Conservation (phyloP, 306 rosid genomes). For the Amphicarpaea edgeworthii region DNA sequence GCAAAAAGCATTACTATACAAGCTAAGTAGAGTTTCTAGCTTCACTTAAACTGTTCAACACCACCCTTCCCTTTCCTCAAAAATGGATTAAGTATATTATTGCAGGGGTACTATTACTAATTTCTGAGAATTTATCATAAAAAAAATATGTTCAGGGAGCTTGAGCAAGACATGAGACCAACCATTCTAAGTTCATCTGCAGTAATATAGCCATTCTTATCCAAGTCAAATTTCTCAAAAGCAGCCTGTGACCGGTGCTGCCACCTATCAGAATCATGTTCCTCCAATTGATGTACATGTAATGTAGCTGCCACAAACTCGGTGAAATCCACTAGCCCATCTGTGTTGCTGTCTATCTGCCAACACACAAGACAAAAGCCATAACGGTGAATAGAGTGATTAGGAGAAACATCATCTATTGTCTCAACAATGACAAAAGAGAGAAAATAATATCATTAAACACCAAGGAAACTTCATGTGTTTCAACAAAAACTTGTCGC, state of each 20-base stretch:
- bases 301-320: conserved; percentile 97
- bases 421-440: not conserved
- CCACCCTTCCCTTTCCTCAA: not conserved
- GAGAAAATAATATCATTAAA: conserved; percentile 14
- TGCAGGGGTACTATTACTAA: conserved; percentile 8
- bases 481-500: conserved; percentile 26
- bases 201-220: conserved; percentile 92
- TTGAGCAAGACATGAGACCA: conserved; percentile 46
- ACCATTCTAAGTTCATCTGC: conserved; percentile 97
- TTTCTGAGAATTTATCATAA: conserved; percentile 5
- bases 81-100: not conserved
- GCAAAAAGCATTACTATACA: not conserved
- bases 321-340: conserved; percentile 93
- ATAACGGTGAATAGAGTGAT: not conserved
- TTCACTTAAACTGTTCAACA: conserved; percentile 12
- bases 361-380: conserved; percentile 38
- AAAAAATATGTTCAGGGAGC: conserved; percentile 24
- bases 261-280: conserved; percentile 95
- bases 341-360: conserved; percentile 97
- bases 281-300: conserved; percentile 96
- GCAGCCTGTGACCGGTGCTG: conserved; percentile 85
- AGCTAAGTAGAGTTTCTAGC: conserved; percentile 28
- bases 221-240: conserved; percentile 93
- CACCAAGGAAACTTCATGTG: conserved; percentile 18
- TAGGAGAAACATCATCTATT: conserved; percentile 18